Conservation (phyloP, 2,329 filamentous ascomycete species). For the Verticillium nonalfalfae region DNA sequence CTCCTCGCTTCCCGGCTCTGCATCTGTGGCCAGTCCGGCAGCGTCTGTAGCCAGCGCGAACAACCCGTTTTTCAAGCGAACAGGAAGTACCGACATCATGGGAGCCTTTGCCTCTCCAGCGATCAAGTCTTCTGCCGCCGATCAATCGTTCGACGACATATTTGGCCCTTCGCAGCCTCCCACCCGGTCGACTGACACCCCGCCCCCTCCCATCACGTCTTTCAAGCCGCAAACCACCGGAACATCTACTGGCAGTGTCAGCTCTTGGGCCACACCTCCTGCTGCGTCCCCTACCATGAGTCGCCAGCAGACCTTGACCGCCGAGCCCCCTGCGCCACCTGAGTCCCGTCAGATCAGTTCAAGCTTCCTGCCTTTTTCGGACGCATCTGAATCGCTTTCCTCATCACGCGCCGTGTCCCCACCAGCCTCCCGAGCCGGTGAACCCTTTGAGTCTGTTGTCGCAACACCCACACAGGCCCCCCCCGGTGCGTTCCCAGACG, state of each 20-base stretch:
- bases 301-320: slow-evolving; percentile 53
- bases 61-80: slow-evolving; percentile 88
- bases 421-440: slow-evolving; percentile 51
- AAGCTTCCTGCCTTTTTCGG: slow-evolving; percentile 65
- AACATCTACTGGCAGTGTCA: slow-evolving; percentile 45
- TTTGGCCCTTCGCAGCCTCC: slow-evolving; percentile 65
- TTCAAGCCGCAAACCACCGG: slow-evolving; percentile 58
- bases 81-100: slow-evolving; percentile 55
- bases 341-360: slow-evolving; percentile 75
- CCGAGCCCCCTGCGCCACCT: slow-evolving; percentile 55
- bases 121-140: slow-evolving; percentile 40
- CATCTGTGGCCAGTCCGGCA: slow-evolving; percentile 62
- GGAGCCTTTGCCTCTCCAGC: slow-evolving; percentile 44
- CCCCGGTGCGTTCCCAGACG: slow-evolving; percentile 28
- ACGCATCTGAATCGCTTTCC: slow-evolving; percentile 60
- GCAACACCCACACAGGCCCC: slow-evolving; percentile 16
- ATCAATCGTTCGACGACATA: slow-evolving; percentile 77
- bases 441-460: slow-evolving; percentile 33
- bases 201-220: slow-evolving; percentile 43
- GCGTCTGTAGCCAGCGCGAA: slow-evolving; percentile 67
- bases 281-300: slow-evolving; percentile 56
- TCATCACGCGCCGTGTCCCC: slow-evolving; percentile 76
- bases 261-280: slow-evolving; percentile 47
- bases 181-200: slow-evolving; percentile 32
- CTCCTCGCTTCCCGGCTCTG: slow-evolving; percentile 39